These are phyloP conservation scores for Jaltomata sinuosa DNA, from an alignment of 257 asterid species.

Conservation along the genomic window DNA sequence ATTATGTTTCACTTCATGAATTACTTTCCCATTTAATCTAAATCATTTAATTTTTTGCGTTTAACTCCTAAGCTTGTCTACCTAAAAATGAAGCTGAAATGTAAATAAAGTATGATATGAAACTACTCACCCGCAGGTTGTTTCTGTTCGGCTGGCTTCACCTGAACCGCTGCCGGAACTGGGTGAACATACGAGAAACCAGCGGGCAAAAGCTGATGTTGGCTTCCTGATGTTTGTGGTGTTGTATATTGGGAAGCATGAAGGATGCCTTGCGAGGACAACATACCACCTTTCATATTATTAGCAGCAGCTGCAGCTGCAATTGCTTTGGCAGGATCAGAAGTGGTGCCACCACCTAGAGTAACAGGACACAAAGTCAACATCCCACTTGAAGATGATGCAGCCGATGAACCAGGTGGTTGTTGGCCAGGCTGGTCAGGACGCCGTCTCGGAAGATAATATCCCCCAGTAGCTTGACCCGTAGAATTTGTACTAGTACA, in stretches of 20 bases:
- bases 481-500: constrained; percentile 27
- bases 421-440: constrained; percentile 53
- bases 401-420: constrained; percentile 24
- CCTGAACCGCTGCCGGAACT: constrained; percentile 62
- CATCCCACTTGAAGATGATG: constrained; percentile 38
- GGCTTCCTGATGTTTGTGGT: constrained; percentile 46
- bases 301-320: constrained; percentile 56
- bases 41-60: background rate
- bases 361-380: constrained; percentile 39
- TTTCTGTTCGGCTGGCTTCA: constrained; percentile 77
- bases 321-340: constrained; percentile 86
- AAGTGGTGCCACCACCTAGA: constrained; percentile 33
- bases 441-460: constrained; percentile 50
- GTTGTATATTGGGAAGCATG: constrained; percentile 51
- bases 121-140: constrained; percentile 68
- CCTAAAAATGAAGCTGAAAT: constrained; percentile 4
- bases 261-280: constrained; percentile 41
- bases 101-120: background rate
- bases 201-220: constrained; percentile 39
- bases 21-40: constrained; percentile 6
- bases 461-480: constrained; percentile 35
- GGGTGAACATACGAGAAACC: constrained; percentile 65
- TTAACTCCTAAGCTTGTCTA: background rate
- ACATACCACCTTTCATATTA: constrained; percentile 52
- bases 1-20: constrained; percentile 20